Base-by-base conservation (phyloP, 768 basidiomycete genomes). In the Phlegmacium glaucopus region DNA sequence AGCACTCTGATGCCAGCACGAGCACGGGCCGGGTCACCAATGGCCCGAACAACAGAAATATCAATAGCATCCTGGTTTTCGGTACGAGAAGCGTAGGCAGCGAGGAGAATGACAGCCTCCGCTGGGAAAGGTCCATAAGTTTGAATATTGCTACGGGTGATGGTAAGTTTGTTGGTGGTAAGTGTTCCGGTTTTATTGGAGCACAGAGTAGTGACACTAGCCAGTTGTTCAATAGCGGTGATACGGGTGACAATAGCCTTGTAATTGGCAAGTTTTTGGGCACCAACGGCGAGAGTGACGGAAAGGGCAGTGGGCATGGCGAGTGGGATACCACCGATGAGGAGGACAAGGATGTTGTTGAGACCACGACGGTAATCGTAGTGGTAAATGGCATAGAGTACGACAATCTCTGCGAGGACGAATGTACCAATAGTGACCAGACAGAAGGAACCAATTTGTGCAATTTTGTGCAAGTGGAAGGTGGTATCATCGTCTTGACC, bases 21-120 rank as follows among this genome's bases (percentile, higher is more conserved):
- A 49, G 95, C 94, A 47, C 80, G 80, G 38, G 66, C 28, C 2
- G 80, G 59, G 62, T 93, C 87, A 35, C 84, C 83, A 42, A 94
- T 75, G 38, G 92, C 88, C 44, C 74, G 69, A 37, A 94, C 87
- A 53, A 95, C 90, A 48, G 91, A 90, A 8, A 77, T 64, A 65
- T 97, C 95, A 61, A 98, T 98, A 39, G 95, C 95, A 60, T 98
- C 95, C 77, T 94, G 92, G 76, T 98, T 98, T 81, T 98, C 95
- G 36, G 92, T 95, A 67, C 95, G 93, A 48, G 94, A 97, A 34
- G 92, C 91, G 67, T 96, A 97, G 28, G 94, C 92, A 38, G 94
- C 87, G 53, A 95, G 85, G 49, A 94, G 87, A 67, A 96, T 84
- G 62, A 95, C 87, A 52, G 95, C 91, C 42, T 94, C 92, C 36